Evolutionary conservation across 805 yeast genomes (phyloP).

Genomic region (Yamadazyma olivae): DNA sequence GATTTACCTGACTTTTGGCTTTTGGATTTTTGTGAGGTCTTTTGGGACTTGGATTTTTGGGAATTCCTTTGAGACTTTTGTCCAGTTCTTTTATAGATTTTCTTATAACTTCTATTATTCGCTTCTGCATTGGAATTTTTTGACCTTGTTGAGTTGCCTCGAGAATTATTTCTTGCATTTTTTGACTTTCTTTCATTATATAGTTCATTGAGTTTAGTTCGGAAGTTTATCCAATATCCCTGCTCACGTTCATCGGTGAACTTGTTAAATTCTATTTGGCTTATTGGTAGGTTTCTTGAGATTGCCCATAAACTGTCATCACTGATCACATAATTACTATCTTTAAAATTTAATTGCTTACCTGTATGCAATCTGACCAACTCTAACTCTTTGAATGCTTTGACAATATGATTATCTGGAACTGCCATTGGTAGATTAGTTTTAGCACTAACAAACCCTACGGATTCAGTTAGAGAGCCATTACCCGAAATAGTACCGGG

Average conservation of each 20-base stretch:
- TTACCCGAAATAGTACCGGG: neutral
- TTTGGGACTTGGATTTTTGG: neutral
- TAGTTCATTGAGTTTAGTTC: conserved; percentile 28
- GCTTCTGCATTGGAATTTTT: too few relatives aligned
- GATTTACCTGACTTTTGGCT: too few relatives aligned
- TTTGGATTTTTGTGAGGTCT: too few relatives aligned
- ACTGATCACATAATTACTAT: conserved; percentile 20
- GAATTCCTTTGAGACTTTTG: too few relatives aligned
- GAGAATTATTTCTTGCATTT: too few relatives aligned
- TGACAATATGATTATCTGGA: conserved; percentile 22
- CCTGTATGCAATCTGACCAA: conserved; percentile 41
- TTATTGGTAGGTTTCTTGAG: conserved; percentile 53
- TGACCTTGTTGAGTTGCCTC: too few relatives aligned
- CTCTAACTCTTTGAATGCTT: conserved; percentile 34
- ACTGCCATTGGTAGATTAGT: conserved; percentile 16
- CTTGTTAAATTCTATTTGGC: conserved; percentile 42
- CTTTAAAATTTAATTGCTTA: conserved; percentile 33
- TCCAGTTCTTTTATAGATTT: neutral
- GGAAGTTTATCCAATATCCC: conserved; percentile 37
- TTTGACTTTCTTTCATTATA: conserved; percentile 23
- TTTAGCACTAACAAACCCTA: conserved; percentile 14
- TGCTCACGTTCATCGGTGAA: conserved; percentile 35
- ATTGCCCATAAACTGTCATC: conserved; percentile 47
- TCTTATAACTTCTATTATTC: neutral
- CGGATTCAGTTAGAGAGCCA: neutral